Base-by-base conservation (phyloP, 2,329 filamentous ascomycete species). In the Chalara sp. region DNA sequence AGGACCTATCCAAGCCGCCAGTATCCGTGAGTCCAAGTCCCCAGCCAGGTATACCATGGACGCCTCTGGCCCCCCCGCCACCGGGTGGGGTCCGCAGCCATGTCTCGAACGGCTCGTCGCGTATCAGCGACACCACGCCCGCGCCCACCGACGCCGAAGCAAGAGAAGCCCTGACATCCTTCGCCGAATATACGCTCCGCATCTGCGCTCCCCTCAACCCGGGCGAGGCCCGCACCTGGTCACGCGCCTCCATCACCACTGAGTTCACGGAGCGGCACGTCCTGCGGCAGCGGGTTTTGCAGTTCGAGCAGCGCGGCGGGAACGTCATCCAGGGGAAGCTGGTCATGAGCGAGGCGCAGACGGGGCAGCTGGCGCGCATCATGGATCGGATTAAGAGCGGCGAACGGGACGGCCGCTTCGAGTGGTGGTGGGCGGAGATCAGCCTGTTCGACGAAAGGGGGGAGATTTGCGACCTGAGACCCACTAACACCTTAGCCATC, bases 391-490 rank as follows among this genome's bases (percentile, higher is more conserved):
- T 63, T 0, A 50, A 49, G 31, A 2, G 8, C 1, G 11, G 8
- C 1, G 60, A 63, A 11, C 32, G 49, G 31, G 60, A 63, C 32
- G 8, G 4, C 7, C 49, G 56, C 2, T 62, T 63, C 32, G 57
- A 61, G 44, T 63, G 59, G 60, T 53, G 46, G 12, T 58, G 55
- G 53, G 58, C 49, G 0, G 58, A 57, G 29, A 41, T 62, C 3
- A 57, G 51, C 21, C 47, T 61, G 7, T 54, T 53, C 29, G 45
- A 53, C n/a, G 35, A 49, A 5, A 13, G 11, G 1, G 56, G 53
- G 0, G 48, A 56, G n/a, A 39, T 57, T 2, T 21, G 21, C 21
- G 21, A 21, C 21, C 21, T 21, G 5, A 39, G 12, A 10, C 48
- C 39, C 7, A 41, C 35, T 6, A 46, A 13, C 7, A 41, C 48